Percentiles rank a stretch among this genome's conserved stretches.
Conservation (phyloP, 257 asterid genomes). For the Scutellaria minor region DNA sequence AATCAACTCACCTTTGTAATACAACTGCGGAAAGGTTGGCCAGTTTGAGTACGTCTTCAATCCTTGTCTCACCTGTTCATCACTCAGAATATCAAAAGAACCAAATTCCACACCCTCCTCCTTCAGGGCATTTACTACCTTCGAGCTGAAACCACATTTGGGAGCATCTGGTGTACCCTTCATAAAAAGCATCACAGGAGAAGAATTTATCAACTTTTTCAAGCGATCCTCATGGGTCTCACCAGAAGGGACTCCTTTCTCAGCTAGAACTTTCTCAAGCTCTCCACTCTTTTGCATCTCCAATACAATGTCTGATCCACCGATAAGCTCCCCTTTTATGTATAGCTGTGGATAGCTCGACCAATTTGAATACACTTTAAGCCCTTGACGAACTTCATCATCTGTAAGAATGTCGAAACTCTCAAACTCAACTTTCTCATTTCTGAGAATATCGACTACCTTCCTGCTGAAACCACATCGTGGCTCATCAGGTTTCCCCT, state of each 20-base stretch:
- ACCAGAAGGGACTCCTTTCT: slow-evolving; percentile 61
- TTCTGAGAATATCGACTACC: slow-evolving; percentile 78
- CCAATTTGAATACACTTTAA: slow-evolving; percentile 94
- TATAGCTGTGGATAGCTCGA: slow-evolving; percentile 96
- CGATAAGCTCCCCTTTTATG: slow-evolving; percentile 82
- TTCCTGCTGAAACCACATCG: slow-evolving; percentile 93
- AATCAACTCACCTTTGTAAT: slow-evolving; percentile 87
- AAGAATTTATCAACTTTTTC: slow-evolving; percentile 58
- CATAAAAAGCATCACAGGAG: slow-evolving; percentile 82
- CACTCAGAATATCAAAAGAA: slow-evolving; percentile 77
- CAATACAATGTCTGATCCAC: slow-evolving; percentile 96
- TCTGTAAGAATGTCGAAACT: slow-evolving; percentile 87
- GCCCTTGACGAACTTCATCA: slow-evolving; percentile 94
- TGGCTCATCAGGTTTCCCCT: slow-evolving; percentile 88
- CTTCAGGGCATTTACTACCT: slow-evolving; percentile 80
- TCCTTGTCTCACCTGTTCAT: slow-evolving; percentile 95
- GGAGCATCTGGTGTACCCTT: slow-evolving; percentile 90
- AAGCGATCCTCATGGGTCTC: slow-evolving; percentile 64
- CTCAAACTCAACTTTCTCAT: slow-evolving; percentile 70
- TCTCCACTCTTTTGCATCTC: slow-evolving; percentile 99
- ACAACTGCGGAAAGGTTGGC: slow-evolving; percentile 97
- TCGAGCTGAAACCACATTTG: slow-evolving; percentile 88
- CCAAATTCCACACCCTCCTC: slow-evolving; percentile 78
- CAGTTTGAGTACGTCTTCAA: slow-evolving; percentile 84
- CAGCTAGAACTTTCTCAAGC: slow-evolving; percentile 67